Evolutionary conservation across 192 early-diverging fungal genomes (phyloP).

Genomic region (Backusella circina): DNA sequence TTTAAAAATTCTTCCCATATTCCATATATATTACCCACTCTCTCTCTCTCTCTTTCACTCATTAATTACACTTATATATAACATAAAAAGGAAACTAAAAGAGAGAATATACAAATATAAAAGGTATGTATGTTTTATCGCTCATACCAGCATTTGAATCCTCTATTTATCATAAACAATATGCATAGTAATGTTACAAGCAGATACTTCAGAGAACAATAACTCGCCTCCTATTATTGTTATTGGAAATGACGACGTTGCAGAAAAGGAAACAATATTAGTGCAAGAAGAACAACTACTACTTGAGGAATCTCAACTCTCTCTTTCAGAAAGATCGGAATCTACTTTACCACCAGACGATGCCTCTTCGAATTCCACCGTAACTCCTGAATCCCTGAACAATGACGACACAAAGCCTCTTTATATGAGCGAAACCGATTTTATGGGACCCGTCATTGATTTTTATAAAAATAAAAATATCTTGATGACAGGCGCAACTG

Average conservation of each 20-base stretch:
- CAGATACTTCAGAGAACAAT: neutral
- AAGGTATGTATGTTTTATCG: neutral
- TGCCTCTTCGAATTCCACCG: neutral
- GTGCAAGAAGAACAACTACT: neutral
- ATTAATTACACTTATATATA: neutral
- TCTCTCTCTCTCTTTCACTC: neutral
- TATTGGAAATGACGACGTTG: neutral
- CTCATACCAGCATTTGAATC: neutral
- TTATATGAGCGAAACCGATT: neutral
- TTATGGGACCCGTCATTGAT: constrained; percentile 2
- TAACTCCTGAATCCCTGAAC: neutral
- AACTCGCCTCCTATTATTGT: neutral
- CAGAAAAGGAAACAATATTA: neutral
- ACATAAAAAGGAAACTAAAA: neutral
- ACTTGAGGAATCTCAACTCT: neutral
- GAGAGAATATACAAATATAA: neutral
- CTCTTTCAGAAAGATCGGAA: neutral
- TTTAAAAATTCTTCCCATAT: neutral
- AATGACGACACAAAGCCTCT: constrained; percentile 5
- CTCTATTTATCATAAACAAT: neutral
- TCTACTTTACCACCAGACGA: constrained; percentile 7
- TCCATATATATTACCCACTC: neutral
- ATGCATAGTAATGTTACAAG: neutral
- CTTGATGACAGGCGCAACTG: constrained; percentile 50
- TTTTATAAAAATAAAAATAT: constrained; percentile 36